Conservation (phyloP, 768 basidiomycete genomes). For the Mycena amicta region DNA sequence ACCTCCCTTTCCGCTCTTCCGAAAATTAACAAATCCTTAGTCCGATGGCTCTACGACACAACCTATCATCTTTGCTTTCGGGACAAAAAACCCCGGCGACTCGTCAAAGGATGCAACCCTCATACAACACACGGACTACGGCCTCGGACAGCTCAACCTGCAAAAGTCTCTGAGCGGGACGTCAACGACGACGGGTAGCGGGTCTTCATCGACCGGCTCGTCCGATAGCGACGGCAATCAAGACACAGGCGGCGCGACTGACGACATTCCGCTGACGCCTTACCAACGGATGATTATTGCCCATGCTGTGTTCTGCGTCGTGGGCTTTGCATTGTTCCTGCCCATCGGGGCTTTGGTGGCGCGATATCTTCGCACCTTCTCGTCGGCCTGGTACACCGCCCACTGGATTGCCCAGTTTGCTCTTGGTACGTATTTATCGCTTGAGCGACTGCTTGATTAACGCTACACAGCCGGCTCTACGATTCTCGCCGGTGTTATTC, state of each 20-base stretch:
- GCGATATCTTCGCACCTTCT: slow-evolving; percentile 54
- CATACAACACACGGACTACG: slow-evolving; percentile 48
- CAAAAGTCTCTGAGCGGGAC: slow-evolving; percentile 34
- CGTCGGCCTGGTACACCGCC: slow-evolving; percentile 51
- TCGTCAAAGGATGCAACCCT: slow-evolving; percentile 48
- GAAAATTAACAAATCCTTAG: slow-evolving; percentile 29
- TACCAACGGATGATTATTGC: slow-evolving; percentile 56
- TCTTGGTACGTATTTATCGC: slow-evolving; percentile 36
- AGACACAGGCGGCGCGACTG: slow-evolving; percentile 22
- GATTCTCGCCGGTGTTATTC: slow-evolving; percentile 45
- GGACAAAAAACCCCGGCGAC: slow-evolving; percentile 49
- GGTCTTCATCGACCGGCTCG: slow-evolving; percentile 12
- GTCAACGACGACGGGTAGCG: slow-evolving; percentile 1
- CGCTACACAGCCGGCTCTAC: slow-evolving; percentile 41
- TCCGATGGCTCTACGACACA: slow-evolving; percentile 43
- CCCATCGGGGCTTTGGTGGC: slow-evolving; percentile 57
- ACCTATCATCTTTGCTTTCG: slow-evolving; percentile 63
- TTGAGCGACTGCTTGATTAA: slow-evolving; percentile 12
- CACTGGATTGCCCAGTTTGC: slow-evolving; percentile 55
- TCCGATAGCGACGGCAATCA: slow-evolving; percentile 19
- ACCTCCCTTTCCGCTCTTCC: slow-evolving; percentile 6
- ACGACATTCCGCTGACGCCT: slow-evolving; percentile 42
- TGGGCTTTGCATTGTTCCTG: slow-evolving; percentile 56
- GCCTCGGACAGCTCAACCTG: slow-evolving; percentile 49
- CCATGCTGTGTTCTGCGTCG: slow-evolving; percentile 52